Evolutionary conservation across 345 rosid species (phyloP).

Genomic region (Trapa bicornis): DNA sequence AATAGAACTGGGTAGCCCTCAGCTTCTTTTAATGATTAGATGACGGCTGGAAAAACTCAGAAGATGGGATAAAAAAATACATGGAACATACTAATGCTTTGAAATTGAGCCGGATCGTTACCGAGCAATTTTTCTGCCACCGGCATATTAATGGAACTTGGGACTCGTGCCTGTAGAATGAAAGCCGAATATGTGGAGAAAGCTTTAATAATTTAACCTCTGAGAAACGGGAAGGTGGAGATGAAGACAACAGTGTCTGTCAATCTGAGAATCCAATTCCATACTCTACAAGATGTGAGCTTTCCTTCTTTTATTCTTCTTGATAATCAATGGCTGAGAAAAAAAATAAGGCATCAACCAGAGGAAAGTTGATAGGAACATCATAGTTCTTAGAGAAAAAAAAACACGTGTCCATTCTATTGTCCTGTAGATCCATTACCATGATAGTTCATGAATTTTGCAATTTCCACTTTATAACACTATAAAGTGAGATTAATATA

Average conservation of each 20-base stretch:
- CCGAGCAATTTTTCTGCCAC: conserved; percentile 22
- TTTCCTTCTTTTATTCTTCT: not conserved
- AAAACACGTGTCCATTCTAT: too few relatives aligned
- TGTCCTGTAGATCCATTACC: too few relatives aligned
- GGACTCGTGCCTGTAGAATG: not conserved
- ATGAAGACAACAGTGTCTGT: not conserved
- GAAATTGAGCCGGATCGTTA: conserved; percentile 18
- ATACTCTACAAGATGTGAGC: conserved; percentile 5
- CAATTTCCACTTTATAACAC: not conserved
- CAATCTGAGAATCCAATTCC: conserved; percentile 28
- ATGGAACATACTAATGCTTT: conserved; percentile 18
- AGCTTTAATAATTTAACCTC: not conserved
- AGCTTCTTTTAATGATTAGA: not conserved
- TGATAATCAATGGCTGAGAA: not conserved
- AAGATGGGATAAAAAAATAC: not conserved
- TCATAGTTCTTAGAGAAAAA: too few relatives aligned
- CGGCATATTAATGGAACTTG: conserved; percentile 12
- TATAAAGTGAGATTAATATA: not conserved
- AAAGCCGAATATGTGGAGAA: not conserved
- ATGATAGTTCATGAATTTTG: not conserved
- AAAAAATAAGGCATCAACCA: too few relatives aligned
- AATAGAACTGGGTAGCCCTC: not conserved
- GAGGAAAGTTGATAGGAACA: too few relatives aligned
- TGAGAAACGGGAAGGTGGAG: not conserved
- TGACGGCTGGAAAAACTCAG: not conserved